Percentiles rank a stretch among this genome's conserved stretches.
Conservation (phyloP, 2,329 filamentous ascomycete species). For the Curvularia hawaiiensis region DNA sequence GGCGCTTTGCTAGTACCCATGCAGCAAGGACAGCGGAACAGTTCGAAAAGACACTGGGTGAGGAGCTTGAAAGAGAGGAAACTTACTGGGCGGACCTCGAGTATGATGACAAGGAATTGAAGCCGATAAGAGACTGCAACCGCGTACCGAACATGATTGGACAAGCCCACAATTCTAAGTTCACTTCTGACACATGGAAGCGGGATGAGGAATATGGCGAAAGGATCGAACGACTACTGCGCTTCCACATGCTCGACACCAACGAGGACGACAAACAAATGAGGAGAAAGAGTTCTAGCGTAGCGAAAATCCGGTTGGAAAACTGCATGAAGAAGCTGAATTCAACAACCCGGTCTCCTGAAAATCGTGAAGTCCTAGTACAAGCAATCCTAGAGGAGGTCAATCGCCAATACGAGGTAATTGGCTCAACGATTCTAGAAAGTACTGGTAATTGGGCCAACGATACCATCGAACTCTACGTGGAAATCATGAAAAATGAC, state of each 20-base stretch:
- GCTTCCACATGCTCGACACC: not conserved
- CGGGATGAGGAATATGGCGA: no score
- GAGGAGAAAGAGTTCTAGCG: not conserved
- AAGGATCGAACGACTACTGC: not conserved
- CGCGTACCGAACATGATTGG: not conserved
- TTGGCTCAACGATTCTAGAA: not conserved
- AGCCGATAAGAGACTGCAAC: not conserved
- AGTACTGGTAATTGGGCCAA: not conserved
- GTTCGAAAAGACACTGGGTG: not conserved
- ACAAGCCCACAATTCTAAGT: not conserved
- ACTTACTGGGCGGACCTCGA: not conserved
- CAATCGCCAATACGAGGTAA: not conserved
- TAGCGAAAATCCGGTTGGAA: not conserved
- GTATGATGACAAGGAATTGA: not conserved
- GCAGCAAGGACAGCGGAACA: no score
- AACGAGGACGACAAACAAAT: not conserved
- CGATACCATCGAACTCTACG: not conserved
- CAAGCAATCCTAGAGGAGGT: not conserved
- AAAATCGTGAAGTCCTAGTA: not conserved
- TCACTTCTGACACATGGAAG: not conserved
- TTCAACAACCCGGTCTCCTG: not conserved
- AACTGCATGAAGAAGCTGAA: not conserved
- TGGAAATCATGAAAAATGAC: not conserved
- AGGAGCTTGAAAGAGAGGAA: not conserved
- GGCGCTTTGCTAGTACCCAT: not conserved